A percentile compares a stretch with the other conserved stretches of the same genome.
Conservation (phyloP, 2,329 filamentous ascomycete species). For the Colletotrichum melonis region DNA sequence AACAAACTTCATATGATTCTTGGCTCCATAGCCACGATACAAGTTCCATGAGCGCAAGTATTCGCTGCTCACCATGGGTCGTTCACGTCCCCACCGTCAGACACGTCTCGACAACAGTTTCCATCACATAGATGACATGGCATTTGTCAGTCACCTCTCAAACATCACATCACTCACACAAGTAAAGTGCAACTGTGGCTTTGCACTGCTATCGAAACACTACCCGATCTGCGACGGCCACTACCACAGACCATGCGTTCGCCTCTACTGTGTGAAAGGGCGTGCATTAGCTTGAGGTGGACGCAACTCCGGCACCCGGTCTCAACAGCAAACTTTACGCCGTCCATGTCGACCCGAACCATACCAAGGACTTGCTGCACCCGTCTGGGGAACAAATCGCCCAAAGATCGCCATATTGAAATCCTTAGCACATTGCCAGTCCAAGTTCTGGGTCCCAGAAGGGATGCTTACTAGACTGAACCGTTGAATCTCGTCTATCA, state of each 20-base stretch:
- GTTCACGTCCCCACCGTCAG: background rate
- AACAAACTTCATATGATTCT: background rate
- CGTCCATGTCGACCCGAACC: background rate
- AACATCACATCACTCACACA: conserved; percentile 10
- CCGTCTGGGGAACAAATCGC: background rate
- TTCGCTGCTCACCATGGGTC: background rate
- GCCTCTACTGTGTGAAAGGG: conserved; percentile 9
- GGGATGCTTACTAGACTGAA: background rate
- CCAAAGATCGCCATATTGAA: background rate
- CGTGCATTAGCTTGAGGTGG: conserved; percentile 19
- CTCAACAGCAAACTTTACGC: conserved; percentile 27
- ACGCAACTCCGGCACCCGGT: conserved; percentile 26
- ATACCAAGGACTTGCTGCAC: background rate
- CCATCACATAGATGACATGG: conserved; percentile 13
- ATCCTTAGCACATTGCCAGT: background rate
- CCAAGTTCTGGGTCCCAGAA: background rate
- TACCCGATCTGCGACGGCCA: background rate
- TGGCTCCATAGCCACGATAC: background rate
- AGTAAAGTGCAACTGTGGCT: background rate
- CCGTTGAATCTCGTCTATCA: background rate
- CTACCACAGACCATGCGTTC: conserved; percentile 33
- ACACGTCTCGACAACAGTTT: background rate
- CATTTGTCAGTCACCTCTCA: conserved; percentile 18
- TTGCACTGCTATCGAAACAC: conserved; percentile 24
- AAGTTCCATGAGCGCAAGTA: background rate